Conservation (phyloP, 2,329 filamentous ascomycete genomes). For the Pseudocercospora vitis region DNA sequence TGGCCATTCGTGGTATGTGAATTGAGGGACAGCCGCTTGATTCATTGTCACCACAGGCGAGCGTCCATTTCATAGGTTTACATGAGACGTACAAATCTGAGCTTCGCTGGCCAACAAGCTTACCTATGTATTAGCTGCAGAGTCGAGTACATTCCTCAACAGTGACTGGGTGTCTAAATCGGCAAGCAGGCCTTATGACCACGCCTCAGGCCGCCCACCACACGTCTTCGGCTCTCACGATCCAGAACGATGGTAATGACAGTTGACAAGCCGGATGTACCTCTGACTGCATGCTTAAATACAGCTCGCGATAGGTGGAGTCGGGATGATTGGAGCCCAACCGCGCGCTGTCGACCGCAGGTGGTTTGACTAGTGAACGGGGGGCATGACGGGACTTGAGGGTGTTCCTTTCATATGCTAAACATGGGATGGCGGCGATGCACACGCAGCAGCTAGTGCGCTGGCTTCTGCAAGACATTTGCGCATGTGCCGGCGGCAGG, state of each 20-base stretch:
- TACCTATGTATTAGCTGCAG: slow-evolving; percentile 6
- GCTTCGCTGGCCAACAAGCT: neutral
- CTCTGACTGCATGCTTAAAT: slow-evolving; percentile 14
- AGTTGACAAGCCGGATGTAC: slow-evolving; percentile 15
- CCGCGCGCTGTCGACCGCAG: slow-evolving; percentile 6
- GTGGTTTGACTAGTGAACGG: neutral
- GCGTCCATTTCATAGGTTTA: neutral
- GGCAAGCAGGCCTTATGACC: slow-evolving; percentile 5
- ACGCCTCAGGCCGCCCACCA: slow-evolving; percentile 1
- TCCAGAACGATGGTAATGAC: slow-evolving; percentile 6
- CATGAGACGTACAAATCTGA: neutral
- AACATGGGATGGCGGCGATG: slow-evolving; percentile 2
- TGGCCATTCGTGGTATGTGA: slow-evolving; percentile 19
- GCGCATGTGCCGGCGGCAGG: neutral
- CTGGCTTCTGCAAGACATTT: neutral
- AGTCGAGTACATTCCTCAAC: slow-evolving; percentile 1
- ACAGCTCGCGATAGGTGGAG: slow-evolving; percentile 14
- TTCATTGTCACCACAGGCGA: slow-evolving; percentile 11
- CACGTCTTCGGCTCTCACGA: neutral
- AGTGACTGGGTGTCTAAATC: slow-evolving; percentile 2
- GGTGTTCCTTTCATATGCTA: neutral
- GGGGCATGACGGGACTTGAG: neutral
- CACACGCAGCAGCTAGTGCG: slow-evolving; percentile 2
- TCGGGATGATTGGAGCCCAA: slow-evolving; percentile 11
- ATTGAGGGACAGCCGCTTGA: slow-evolving; percentile 13